These are phyloP conservation scores for Vaccinium vitisidaea DNA, from an alignment of 148 eudicot species.

Conservation along the genomic window DNA sequence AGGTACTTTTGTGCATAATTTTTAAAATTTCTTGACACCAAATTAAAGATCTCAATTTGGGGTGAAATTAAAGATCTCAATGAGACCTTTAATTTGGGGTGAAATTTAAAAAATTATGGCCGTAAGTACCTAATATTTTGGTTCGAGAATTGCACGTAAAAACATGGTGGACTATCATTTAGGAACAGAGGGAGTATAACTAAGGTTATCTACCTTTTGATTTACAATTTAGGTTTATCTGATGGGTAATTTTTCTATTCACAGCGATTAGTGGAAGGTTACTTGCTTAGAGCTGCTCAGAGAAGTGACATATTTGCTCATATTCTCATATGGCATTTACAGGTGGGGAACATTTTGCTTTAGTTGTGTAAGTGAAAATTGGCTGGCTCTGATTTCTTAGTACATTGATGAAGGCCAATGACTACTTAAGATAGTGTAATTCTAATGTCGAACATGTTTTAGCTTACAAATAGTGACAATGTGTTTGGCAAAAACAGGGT, in stretches of 20 bases:
- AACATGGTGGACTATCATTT: too few relatives aligned
- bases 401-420: conserved; percentile 4
- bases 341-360: conserved; percentile 45
- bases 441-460: conserved; percentile 2
- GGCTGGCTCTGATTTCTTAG: conserved; percentile 9
- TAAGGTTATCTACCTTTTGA: not conserved
- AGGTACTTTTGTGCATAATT: too few relatives aligned
- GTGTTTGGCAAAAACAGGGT: conserved; percentile 54
- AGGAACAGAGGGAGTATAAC: too few relatives aligned
- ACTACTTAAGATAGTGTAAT: not conserved
- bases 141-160: too few relatives aligned
- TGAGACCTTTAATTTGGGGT: too few relatives aligned
- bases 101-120: too few relatives aligned
- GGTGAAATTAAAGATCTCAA: too few relatives aligned
- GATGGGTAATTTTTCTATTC: conserved; percentile 20
- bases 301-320: conserved; percentile 94
- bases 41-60: too few relatives aligned
- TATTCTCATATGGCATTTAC: conserved; percentile 94
- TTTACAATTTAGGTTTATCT: not conserved
- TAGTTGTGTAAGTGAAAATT: not conserved
- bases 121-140: too few relatives aligned
- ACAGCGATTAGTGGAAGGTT: conserved; percentile 93
- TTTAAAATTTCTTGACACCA: too few relatives aligned
- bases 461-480: conserved; percentile 20
- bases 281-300: conserved; percentile 94